These are phyloP conservation scores for Diversispora eburnea DNA, from an alignment of 192 early-diverging fungal genomes.

Conservation along the genomic window DNA sequence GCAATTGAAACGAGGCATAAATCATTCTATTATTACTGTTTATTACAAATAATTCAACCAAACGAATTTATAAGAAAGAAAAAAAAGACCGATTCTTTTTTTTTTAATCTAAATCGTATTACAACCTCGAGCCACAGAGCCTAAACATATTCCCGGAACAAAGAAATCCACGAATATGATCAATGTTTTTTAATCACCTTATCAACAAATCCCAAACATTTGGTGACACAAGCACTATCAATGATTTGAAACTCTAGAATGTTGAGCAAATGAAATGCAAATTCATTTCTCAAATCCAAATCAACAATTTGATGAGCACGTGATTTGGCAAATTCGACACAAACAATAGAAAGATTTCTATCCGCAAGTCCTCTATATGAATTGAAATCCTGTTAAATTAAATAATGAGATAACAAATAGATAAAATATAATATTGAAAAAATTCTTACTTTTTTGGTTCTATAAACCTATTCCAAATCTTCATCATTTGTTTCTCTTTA, in stretches of 20 bases:
- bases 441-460: slow-evolving; percentile 8
- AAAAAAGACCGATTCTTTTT: too few species aligned
- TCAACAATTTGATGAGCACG: slow-evolving; percentile 8
- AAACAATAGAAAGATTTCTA: slow-evolving; percentile 23
- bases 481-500: slow-evolving; percentile 26
- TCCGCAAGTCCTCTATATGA: slow-evolving; percentile 22
- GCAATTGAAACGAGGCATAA: too few species aligned
- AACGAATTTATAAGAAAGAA: too few species aligned
- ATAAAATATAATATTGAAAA: background rate
- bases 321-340: slow-evolving; percentile 22
- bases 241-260: slow-evolving; percentile 15
- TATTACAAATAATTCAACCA: too few species aligned
- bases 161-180: background rate
- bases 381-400: background rate
- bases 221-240: slow-evolving; percentile 14
- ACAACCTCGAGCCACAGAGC: too few species aligned
- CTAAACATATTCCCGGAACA: too few species aligned
- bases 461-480: slow-evolving; percentile 25
- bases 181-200: background rate
- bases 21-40: too few species aligned
- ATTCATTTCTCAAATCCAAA: slow-evolving; percentile 21
- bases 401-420: background rate
- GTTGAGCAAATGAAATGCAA: slow-evolving; percentile 21
- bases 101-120: too few species aligned
- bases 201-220: slow-evolving; percentile 25